Evolutionary conservation across 2,329 filamentous ascomycete genomes (phyloP), one percentile per base, ranked within the genome.

Genomic region (Amesomyces nigricolor): DNA sequence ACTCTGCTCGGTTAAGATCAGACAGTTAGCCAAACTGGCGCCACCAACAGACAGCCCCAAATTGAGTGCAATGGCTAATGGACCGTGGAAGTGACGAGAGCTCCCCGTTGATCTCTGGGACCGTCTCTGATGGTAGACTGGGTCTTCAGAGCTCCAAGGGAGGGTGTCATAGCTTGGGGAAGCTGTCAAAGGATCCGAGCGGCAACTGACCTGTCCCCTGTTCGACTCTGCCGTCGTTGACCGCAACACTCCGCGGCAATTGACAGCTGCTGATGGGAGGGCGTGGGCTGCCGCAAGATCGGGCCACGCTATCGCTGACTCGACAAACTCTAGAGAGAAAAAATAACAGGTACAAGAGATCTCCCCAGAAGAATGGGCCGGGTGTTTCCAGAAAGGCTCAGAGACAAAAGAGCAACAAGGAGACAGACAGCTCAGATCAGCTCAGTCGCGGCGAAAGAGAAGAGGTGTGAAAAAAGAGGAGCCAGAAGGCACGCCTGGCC

Each of bases 381-480:
- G 22, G 22, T 26, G 22, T 26, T 26, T 26, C 22, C 22, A 26
- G 22, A 26, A 26, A 26, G 22, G 22, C 22, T 13, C 22, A 37
- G 37, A 22, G 22, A 19, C 42, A 51, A 54, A 47, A 54, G 17
- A 42, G 42, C 39, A 32, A 48, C 43, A 26, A 50, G 51, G 47
- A 32, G 38, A 47, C 42, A 44, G 29, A 35, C 32, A 9, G 42
- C 46, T 58, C 47, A 9, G 42, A 43, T 58, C 47, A 51, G 51
- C 47, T 50, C 47, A 51, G 47, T 54, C 51, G 8, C 35, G 35
- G 32, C 22, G 46, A 47, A 29, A 30, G 22, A 44, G 35, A 44
- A 11, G 44, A 49, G 43, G 52, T 43, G 39, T 48, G 47, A 39
- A 54, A 55, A 60, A 57, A 56, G 57, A 61, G 56, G 51, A 57